phyloP scores from a whole-genome alignment of 2,329 filamentous ascomycete species.

The Cordyceps javanica region DNA sequence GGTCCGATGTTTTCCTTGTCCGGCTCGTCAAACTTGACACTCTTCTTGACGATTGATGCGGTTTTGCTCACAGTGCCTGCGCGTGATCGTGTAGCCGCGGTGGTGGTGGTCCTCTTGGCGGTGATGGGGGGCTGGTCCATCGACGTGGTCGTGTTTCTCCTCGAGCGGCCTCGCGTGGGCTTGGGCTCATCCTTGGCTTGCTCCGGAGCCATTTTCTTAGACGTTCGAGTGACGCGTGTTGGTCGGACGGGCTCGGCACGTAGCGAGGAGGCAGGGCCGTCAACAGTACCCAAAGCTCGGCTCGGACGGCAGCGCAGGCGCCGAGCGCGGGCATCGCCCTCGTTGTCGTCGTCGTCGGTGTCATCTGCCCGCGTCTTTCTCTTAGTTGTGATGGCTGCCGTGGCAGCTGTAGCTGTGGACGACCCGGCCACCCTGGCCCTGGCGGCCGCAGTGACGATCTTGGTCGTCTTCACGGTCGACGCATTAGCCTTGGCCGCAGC shows the following conservation, averaged over 20 bases:
- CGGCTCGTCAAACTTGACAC: slow-evolving; percentile 57
- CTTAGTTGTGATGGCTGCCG: slow-evolving; percentile 30
- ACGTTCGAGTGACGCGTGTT: slow-evolving; percentile 21
- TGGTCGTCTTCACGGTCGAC: slow-evolving; percentile 34
- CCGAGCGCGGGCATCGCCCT: slow-evolving; percentile 23
- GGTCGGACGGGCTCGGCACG: slow-evolving; percentile 20
- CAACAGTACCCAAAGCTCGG: slow-evolving; percentile 31
- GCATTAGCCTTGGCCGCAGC: slow-evolving; percentile 37
- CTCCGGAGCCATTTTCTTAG: slow-evolving; percentile 22
- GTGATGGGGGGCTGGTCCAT: slow-evolving; percentile 19
- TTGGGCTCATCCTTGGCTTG: slow-evolving; percentile 23
- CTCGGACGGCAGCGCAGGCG: slow-evolving; percentile 32
- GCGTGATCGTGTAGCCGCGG: slow-evolving; percentile 17
- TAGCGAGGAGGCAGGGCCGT: slow-evolving; percentile 10
- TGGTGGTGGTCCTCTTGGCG: slow-evolving; percentile 16
- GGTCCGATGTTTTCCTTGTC: slow-evolving; percentile 59
- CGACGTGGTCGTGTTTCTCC: slow-evolving; percentile 29
- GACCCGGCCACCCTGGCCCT: slow-evolving; percentile 36
- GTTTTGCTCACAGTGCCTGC: slow-evolving; percentile 18
- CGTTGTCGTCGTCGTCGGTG: slow-evolving; percentile 40
- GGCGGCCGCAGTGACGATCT: slow-evolving; percentile 42
- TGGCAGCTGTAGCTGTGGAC: slow-evolving; percentile 24
- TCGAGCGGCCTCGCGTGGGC: slow-evolving; percentile 38
- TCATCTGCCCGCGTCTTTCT: slow-evolving; percentile 52
- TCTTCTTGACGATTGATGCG: slow-evolving; percentile 43